phyloP scores from a whole-genome alignment of 192 early-diverging fungal genomes.

The Coemansia sp. region DNA sequence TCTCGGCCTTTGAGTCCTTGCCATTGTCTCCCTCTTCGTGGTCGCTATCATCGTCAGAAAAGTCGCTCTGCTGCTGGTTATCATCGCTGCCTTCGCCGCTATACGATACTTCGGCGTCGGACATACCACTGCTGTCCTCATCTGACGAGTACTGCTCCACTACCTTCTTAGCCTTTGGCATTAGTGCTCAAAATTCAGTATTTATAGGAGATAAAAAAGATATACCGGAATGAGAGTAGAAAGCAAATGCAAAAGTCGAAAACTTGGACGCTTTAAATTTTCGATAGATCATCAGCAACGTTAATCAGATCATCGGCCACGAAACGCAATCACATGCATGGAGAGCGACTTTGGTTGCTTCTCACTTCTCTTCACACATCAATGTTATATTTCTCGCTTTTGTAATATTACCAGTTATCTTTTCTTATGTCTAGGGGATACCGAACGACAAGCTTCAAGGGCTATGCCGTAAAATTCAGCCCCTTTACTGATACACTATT shows the following conservation, averaged over 20 bases:
- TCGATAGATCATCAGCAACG: neutral
- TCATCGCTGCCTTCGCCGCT: conserved; percentile 14
- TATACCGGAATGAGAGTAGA: conserved; percentile 2
- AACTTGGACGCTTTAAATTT: neutral
- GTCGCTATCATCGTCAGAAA: too few species aligned
- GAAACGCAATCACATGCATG: neutral
- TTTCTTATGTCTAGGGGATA: conserved; percentile 38
- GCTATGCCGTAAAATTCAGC: conserved; percentile 93
- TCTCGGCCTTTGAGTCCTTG: too few species aligned
- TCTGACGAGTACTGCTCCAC: conserved; percentile 55
- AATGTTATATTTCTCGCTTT: neutral
- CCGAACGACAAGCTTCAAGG: conserved; percentile 85
- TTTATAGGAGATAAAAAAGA: neutral
- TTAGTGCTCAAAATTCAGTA: conserved; percentile 2
- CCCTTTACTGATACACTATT: conserved; percentile 92
- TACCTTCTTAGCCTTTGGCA: conserved; percentile 25
- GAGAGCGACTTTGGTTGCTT: neutral
- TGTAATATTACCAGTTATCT: neutral
- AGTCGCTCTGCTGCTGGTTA: conserved; percentile 15
- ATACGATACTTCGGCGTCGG: conserved; percentile 26
- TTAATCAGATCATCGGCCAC: neutral
- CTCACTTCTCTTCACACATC: neutral
- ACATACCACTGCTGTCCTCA: conserved; percentile 41
- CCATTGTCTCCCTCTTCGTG: too few species aligned
- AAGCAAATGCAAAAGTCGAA: conserved; percentile 9